Evolutionary conservation across 2,329 filamentous ascomycete genomes (phyloP).

Genomic region (Sclerotinia sclerotiorum): DNA sequence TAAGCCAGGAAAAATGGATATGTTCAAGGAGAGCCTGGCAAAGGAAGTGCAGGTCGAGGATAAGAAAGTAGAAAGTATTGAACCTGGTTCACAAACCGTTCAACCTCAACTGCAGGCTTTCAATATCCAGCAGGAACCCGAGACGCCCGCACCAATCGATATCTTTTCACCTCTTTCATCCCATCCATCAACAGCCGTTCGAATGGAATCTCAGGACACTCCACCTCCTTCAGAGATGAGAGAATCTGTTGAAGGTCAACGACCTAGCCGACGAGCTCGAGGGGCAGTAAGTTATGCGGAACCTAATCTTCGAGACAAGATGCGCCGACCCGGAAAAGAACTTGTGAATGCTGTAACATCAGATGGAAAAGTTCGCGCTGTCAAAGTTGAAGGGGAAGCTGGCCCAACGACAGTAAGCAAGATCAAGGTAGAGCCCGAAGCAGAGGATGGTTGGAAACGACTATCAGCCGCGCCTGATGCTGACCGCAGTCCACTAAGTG

Average conservation of each 20-base stretch:
- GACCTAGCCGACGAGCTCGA: slow-evolving; percentile 66
- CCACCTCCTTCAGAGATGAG: slow-evolving; percentile 61
- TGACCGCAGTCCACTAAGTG: slow-evolving; percentile 39
- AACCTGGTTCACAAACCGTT: not conserved
- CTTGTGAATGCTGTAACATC: slow-evolving; percentile 71
- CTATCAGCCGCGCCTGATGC: slow-evolving; percentile 32
- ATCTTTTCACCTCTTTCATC: slow-evolving; percentile 52
- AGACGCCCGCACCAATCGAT: slow-evolving; percentile 45
- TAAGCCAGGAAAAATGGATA: slow-evolving; percentile 45
- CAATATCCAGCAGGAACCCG: slow-evolving; percentile 40
- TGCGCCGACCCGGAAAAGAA: slow-evolving; percentile 77
- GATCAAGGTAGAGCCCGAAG: slow-evolving; percentile 38
- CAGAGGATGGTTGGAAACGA: slow-evolving; percentile 39
- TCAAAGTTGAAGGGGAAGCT: slow-evolving; percentile 34
- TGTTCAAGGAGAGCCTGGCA: slow-evolving; percentile 27
- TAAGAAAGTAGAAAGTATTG: not conserved
- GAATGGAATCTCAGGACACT: slow-evolving; percentile 49
- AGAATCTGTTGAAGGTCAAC: slow-evolving; percentile 55
- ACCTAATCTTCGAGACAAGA: slow-evolving; percentile 78
- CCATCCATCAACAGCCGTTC: slow-evolving; percentile 42
- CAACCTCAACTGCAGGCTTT: slow-evolving; percentile 30
- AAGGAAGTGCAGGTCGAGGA: slow-evolving; percentile 27
- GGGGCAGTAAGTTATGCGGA: slow-evolving; percentile 77
- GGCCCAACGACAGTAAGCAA: slow-evolving; percentile 16
- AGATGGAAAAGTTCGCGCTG: slow-evolving; percentile 50